phyloP scores from a whole-genome alignment of 805 yeast genomes.

The Schizosaccharomyces japonicus region DNA sequence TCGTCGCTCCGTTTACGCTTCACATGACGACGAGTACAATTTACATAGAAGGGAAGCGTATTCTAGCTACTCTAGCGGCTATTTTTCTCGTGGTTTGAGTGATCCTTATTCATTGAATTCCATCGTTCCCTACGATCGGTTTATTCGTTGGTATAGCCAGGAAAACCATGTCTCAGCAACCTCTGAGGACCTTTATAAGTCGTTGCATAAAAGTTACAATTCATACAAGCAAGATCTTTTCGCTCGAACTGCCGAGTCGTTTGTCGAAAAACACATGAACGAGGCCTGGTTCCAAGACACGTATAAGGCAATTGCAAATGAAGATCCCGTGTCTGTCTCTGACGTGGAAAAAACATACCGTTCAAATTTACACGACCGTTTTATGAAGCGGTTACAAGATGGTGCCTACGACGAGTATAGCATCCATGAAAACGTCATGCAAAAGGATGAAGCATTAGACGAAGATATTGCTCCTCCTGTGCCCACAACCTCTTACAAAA shows the following conservation, averaged over 20 bases:
- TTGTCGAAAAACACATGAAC: constrained; percentile 8
- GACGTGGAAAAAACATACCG: background rate
- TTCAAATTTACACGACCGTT: background rate
- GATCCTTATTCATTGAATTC: background rate
- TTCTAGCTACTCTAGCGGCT: background rate
- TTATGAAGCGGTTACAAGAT: constrained; percentile 7
- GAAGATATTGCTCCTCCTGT: background rate
- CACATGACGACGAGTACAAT: no score
- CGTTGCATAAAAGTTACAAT: constrained; percentile 7
- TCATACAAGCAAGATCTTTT: constrained; percentile 9
- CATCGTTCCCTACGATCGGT: background rate
- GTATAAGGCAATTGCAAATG: constrained; percentile 6
- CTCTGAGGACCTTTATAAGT: constrained; percentile 2
- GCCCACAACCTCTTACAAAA: background rate
- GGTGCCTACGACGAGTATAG: constrained; percentile 9
- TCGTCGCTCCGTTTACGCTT: no score
- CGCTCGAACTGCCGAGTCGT: constrained; percentile 10
- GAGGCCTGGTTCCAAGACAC: constrained; percentile 11
- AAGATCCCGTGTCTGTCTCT: background rate
- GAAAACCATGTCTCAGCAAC: background rate
- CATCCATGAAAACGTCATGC: constrained; percentile 2
- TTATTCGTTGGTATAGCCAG: constrained; percentile 1
- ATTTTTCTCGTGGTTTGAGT: background rate
- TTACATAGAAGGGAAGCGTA: no score
- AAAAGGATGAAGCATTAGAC: background rate